A percentile compares a stretch with the other conserved stretches of the same genome.
Evolutionary conservation across 768 basidiomycete species (phyloP).

Genomic region (Boletus tomentosulus): DNA sequence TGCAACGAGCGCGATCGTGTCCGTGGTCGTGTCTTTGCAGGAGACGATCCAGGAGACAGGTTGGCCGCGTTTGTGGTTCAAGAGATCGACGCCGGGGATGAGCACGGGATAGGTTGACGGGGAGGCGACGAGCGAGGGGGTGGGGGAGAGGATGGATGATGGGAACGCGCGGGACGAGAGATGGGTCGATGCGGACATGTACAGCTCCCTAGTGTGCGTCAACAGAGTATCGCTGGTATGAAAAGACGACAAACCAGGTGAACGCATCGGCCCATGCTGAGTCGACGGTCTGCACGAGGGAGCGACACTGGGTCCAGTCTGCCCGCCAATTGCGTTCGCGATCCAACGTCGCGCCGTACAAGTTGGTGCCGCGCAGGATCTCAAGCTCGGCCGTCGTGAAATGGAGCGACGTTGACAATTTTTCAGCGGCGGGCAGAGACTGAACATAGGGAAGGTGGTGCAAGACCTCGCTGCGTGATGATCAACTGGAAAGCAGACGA

Average conservation of each 20-base stretch:
- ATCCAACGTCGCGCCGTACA: slow-evolving; percentile 73
- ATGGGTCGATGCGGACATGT: slow-evolving; percentile 69
- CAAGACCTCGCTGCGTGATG: slow-evolving; percentile 9
- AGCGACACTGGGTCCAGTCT: slow-evolving; percentile 59
- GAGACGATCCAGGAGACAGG: slow-evolving; percentile 80
- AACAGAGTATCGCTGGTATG: too few relatives aligned
- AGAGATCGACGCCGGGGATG: slow-evolving; percentile 79
- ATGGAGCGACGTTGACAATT: slow-evolving; percentile 69
- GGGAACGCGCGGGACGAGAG: slow-evolving; percentile 89
- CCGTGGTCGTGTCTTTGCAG: slow-evolving; percentile 28
- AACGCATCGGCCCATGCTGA: slow-evolving; percentile 45
- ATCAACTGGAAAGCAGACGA: neutral
- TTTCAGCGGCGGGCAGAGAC: slow-evolving; percentile 53
- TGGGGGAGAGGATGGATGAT: slow-evolving; percentile 65
- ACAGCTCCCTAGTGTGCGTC: slow-evolving; percentile 52
- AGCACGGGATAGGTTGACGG: slow-evolving; percentile 68
- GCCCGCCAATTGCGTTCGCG: slow-evolving; percentile 54
- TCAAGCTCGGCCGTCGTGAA: slow-evolving; percentile 62
- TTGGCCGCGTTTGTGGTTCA: slow-evolving; percentile 80
- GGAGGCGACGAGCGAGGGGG: slow-evolving; percentile 48
- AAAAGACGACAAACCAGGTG: slow-evolving; percentile 54
- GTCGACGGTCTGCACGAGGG: slow-evolving; percentile 35
- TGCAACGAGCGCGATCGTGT: slow-evolving; percentile 55
- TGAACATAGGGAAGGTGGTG: slow-evolving; percentile 61
- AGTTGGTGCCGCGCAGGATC: slow-evolving; percentile 71